phyloP scores from a whole-genome alignment of 139 green algal species.

The Diplosphaera chodatii region DNA sequence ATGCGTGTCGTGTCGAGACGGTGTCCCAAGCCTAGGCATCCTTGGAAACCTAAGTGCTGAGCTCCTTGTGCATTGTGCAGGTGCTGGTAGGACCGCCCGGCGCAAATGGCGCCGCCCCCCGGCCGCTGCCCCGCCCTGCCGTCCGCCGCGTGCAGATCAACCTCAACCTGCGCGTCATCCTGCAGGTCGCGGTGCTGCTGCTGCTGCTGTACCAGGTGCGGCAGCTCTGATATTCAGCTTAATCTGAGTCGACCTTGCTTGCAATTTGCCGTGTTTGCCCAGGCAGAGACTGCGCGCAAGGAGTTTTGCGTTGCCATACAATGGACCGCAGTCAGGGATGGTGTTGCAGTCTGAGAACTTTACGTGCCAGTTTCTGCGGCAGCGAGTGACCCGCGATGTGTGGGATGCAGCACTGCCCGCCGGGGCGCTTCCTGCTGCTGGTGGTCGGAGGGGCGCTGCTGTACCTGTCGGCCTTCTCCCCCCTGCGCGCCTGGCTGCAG shows the following conservation, averaged over 20 bases:
- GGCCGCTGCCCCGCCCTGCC: constrained; percentile 2
- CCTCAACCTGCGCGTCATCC: constrained; percentile 53
- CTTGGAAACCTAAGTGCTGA: not conserved
- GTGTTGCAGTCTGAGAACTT: too few species aligned
- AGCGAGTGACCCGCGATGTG: too few species aligned
- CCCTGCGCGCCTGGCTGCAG: constrained; percentile 45
- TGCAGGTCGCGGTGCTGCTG: constrained; percentile 57
- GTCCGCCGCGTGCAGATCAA: constrained; percentile 44
- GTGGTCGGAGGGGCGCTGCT: constrained; percentile 37
- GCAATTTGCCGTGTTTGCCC: not conserved
- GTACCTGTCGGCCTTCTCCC: constrained; percentile 41
- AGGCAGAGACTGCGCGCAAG: too few species aligned
- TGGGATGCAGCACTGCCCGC: constrained; percentile 62
- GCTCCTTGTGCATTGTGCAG: not conserved
- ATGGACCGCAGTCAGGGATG: too few species aligned
- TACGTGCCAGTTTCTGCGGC: too few species aligned
- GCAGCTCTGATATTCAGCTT: not conserved
- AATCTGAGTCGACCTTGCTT: not conserved
- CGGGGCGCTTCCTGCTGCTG: constrained; percentile 51
- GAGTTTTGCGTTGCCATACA: too few species aligned
- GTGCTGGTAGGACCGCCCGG: not conserved
- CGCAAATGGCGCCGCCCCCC: not conserved
- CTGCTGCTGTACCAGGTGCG: constrained; percentile 58
- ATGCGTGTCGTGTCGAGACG: not conserved
- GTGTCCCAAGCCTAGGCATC: too few species aligned